Base-by-base conservation (phyloP, 1,284 basidiomycete genomes). In the Cryptococcus sp. region DNA sequence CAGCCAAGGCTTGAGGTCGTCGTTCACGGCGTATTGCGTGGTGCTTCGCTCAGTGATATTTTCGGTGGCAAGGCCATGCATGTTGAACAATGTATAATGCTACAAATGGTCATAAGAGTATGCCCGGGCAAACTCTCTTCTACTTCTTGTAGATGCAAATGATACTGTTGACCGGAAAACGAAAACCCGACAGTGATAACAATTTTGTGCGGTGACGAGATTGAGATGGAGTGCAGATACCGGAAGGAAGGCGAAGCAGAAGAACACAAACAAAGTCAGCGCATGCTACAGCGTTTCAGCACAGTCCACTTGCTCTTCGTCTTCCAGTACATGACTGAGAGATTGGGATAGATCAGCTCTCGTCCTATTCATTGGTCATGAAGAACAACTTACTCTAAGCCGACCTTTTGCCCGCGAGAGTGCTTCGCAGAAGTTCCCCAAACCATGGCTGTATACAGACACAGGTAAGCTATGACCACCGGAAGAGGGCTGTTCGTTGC, bases 391-490 rank as follows among this genome's bases (percentile, higher is more conserved):
- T 60, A 71, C 64, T 94, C 92, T 54, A 93, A 69, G 8, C 96
- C 95, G 29, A 97, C 93, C 75, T 96, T 94, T 79, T 99, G 96
- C 2, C 96, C 96, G 66, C 94, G 83, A 15, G 93, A 83, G 76
- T 99, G 96, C 80, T 98, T 99, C 23, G 93, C 94, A 63, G 91
- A 95, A 1, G 62, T 63, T 16, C 70, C 70, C 69, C 69, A 73
- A 1, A 73, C 72, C 64, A 71, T 70, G 0, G 74, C 89, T 93
- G 58, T 45, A 44, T 6, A n/a, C 34, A 53, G 46, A 8, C 15
- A 20, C 20, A 25, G 23, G 25, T n/a, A 49, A 37, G 40, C 20
- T 26, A 48, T 39, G 11, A 50, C 15, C 23, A 11, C 16, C 44
- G 25, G 11, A 15, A 23, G 26, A 1, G 17, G 40, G 38, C 44